A percentile compares a stretch with the other conserved stretches of the same genome.
phyloP scores from a whole-genome alignment of 108 stramenopile genomes.

The Fistulifera solaris region DNA sequence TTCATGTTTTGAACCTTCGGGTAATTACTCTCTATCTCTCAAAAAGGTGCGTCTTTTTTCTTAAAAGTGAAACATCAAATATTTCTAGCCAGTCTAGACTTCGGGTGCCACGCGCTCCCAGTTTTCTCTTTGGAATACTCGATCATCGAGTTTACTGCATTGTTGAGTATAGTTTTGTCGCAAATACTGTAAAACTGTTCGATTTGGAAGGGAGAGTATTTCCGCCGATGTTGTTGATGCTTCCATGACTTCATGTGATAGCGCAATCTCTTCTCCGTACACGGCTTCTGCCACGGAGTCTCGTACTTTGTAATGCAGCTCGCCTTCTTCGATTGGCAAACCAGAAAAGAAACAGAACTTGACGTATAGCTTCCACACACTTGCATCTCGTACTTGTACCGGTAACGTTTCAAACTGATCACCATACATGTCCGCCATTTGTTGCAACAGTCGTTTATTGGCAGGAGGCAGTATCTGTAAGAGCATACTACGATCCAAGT shows the following conservation, averaged over 20 bases:
- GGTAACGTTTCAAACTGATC: conserved; percentile 68
- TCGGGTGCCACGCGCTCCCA: conserved; percentile 76
- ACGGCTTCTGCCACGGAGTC: conserved; percentile 25
- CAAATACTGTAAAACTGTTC: conserved; percentile 70
- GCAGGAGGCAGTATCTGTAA: conserved; percentile 42
- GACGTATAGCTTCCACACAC: conserved; percentile 65
- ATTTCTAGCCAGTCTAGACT: conserved; percentile 30
- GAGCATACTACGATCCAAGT: conserved; percentile 35
- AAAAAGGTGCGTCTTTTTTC: no score
- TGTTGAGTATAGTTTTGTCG: conserved; percentile 69
- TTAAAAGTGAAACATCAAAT: no score
- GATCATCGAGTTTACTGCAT: conserved; percentile 55
- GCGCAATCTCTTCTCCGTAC: conserved; percentile 47
- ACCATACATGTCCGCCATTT: conserved; percentile 52
- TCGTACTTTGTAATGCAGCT: conserved; percentile 75
- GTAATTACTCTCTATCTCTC: no score
- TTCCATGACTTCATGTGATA: conserved; percentile 81
- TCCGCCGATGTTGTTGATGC: conserved; percentile 53
- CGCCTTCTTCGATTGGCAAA: conserved; percentile 82
- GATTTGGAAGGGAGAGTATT: conserved; percentile 67
- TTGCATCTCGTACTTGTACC: conserved; percentile 50
- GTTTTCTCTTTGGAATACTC: conserved; percentile 59
- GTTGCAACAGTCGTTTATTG: conserved; percentile 32
- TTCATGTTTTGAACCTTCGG: no score
- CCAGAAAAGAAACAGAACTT: conserved; percentile 86